These are phyloP conservation scores for Solanum microdontum DNA, from an alignment of 257 asterid species.

Conservation along the genomic window DNA sequence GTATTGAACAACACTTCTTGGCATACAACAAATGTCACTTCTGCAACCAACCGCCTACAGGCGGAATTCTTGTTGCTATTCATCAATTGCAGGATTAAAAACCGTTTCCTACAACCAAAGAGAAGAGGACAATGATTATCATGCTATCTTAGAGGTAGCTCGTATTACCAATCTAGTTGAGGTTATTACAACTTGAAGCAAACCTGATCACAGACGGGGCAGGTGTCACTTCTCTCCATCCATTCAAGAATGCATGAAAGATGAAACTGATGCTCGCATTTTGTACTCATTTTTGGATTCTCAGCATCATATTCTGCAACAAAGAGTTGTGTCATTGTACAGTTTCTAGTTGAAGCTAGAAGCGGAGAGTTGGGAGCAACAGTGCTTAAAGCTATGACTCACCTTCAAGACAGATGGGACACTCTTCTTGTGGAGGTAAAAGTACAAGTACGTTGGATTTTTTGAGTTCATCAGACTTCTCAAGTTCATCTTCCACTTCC, in stretches of 20 bases:
- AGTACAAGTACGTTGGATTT: slow-evolving; percentile 30
- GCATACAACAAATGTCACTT: background rate
- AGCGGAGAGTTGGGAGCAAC: background rate
- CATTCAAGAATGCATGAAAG: slow-evolving; percentile 90
- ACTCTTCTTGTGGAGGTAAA: slow-evolving; percentile 48
- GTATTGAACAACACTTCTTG: background rate
- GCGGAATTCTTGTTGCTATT: slow-evolving; percentile 12
- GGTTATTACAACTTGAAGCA: background rate
- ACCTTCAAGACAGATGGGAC: slow-evolving; percentile 98
- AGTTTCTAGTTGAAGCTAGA: background rate
- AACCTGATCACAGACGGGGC: slow-evolving; percentile 91
- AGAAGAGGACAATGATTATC: background rate
- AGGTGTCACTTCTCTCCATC: slow-evolving; percentile 92
- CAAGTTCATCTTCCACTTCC: slow-evolving; percentile 37
- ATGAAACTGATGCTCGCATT: slow-evolving; percentile 90
- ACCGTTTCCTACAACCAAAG: slow-evolving; percentile 60
- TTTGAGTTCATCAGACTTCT: slow-evolving; percentile 44
- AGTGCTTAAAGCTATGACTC: background rate
- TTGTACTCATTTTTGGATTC: slow-evolving; percentile 75
- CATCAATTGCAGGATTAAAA: slow-evolving; percentile 38
- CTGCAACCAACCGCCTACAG: background rate
- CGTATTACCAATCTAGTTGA: background rate
- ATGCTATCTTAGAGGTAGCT: background rate
- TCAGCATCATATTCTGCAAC: slow-evolving; percentile 75
- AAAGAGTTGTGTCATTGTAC: background rate